These are phyloP conservation scores for Raffaelea arxii DNA, from an alignment of 2,329 filamentous ascomycete genomes.

Conservation along the genomic window DNA sequence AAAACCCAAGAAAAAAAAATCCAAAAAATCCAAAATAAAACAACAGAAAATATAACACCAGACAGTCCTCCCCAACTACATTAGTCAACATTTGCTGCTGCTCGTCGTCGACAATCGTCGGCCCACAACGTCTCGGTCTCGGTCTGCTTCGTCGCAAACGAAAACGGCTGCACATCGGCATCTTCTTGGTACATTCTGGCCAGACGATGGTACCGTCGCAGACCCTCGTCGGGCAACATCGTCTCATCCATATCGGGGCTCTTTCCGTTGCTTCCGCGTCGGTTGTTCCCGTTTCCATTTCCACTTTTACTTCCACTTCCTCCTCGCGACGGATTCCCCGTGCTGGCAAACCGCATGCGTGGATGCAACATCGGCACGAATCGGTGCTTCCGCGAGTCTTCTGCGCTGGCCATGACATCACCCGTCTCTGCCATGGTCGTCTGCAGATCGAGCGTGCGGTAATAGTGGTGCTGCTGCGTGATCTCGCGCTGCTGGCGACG, in stretches of 20 bases:
- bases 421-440: constrained; percentile 18
- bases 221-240: neutral
- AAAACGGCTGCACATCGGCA: too few species aligned
- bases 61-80: too few species aligned
- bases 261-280: too few species aligned
- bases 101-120: too few species aligned
- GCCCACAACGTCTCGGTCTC: too few species aligned
- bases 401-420: constrained; percentile 14
- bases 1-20: too few species aligned
- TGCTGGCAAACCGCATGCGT: constrained; percentile 5
- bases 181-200: neutral
- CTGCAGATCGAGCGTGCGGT: constrained; percentile 11
- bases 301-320: neutral
- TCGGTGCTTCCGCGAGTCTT: constrained; percentile 11
- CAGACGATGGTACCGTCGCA: neutral
- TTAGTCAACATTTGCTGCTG: too few species aligned
- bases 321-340: neutral
- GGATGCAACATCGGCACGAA: constrained; percentile 13
- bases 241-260: too few species aligned
- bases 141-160: too few species aligned
- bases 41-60: too few species aligned
- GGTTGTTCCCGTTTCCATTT: neutral
- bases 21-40: too few species aligned
- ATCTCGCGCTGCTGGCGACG: neutral
- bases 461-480: constrained; percentile 8